A percentile compares a stretch with the other conserved stretches of the same genome.
These are phyloP conservation scores for Micractinium sp. DNA, from an alignment of 139 green algal genomes.

Conservation along the genomic window DNA sequence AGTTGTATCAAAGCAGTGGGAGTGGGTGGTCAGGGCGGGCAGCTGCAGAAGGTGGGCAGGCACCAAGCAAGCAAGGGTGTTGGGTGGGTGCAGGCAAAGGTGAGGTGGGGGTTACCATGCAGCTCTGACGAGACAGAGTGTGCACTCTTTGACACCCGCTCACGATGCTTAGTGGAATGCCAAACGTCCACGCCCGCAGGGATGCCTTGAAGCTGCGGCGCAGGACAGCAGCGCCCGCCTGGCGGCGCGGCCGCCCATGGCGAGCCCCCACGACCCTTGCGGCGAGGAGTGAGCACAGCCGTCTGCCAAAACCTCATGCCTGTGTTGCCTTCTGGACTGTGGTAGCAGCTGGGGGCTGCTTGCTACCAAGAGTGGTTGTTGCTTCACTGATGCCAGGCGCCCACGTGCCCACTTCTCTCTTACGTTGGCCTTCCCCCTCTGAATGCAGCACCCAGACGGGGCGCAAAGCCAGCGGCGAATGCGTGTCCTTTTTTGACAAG, in stretches of 20 bases:
- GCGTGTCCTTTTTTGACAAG: not conserved
- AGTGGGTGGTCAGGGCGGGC: not conserved
- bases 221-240: not conserved
- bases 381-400: not conserved
- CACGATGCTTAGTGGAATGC: no score
- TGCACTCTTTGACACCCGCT: no score
- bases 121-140: no score
- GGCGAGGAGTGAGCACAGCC: conserved; percentile 30
- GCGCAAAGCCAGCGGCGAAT: conserved; percentile 33
- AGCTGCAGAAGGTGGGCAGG: conserved; percentile 18
- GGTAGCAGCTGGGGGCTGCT: not conserved
- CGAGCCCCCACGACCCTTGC: not conserved
- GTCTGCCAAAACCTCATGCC: no score
- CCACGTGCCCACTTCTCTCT: not conserved
- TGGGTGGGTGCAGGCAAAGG: not conserved
- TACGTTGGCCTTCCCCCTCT: not conserved
- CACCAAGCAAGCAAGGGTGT: not conserved
- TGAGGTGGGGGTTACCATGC: no score
- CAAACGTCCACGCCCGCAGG: not conserved
- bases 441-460: conserved; percentile 28
- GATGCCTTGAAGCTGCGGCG: not conserved
- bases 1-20: not conserved
- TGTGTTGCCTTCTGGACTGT: not conserved
- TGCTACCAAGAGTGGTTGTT: not conserved
- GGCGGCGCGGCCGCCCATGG: conserved; percentile 2